These are phyloP conservation scores for Acanthochlamys bracteata DNA, from an alignment of 106 monocot species.

Conservation along the genomic window DNA sequence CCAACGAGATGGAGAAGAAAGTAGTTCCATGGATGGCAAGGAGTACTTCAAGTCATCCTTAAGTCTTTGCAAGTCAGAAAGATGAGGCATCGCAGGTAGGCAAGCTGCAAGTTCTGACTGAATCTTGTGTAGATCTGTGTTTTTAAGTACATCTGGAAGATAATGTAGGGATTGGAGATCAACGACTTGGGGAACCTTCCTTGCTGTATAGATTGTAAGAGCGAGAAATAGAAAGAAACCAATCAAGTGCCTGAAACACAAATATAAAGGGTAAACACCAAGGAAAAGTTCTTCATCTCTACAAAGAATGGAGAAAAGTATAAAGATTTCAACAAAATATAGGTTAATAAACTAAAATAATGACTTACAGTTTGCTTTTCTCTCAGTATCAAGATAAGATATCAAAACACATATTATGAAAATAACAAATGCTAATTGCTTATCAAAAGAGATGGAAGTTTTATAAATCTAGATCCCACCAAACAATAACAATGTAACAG, in stretches of 20 bases:
- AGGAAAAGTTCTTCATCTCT: background rate
- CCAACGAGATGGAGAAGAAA: slow-evolving; percentile 53
- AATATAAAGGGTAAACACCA: background rate
- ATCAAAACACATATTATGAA: too few relatives aligned
- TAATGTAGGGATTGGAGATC: slow-evolving; percentile 64
- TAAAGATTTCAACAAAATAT: too few relatives aligned
- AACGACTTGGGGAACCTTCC: slow-evolving; percentile 64
- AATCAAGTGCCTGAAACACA: slow-evolving; percentile 74
- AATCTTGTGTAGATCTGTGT: slow-evolving; percentile 59
- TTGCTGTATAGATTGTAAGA: slow-evolving; percentile 86
- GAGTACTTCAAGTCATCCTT: slow-evolving; percentile 58
- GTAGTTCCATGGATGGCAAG: slow-evolving; percentile 38
- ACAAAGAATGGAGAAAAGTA: too few relatives aligned
- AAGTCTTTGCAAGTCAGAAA: slow-evolving; percentile 61
- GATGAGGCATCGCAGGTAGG: slow-evolving; percentile 64
- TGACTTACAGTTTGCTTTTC: too few relatives aligned
- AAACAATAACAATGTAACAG: too few relatives aligned
- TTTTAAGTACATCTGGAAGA: slow-evolving; percentile 45
- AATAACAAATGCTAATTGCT: too few relatives aligned
- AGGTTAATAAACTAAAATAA: too few relatives aligned
- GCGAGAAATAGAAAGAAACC: slow-evolving; percentile 95
- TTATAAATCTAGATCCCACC: too few relatives aligned
- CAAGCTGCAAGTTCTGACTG: slow-evolving; percentile 62
- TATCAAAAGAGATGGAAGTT: too few relatives aligned
- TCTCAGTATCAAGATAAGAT: too few relatives aligned